Base-by-base conservation (phyloP, 352 stramenopile genomes). In the Globisporangium polare region DNA sequence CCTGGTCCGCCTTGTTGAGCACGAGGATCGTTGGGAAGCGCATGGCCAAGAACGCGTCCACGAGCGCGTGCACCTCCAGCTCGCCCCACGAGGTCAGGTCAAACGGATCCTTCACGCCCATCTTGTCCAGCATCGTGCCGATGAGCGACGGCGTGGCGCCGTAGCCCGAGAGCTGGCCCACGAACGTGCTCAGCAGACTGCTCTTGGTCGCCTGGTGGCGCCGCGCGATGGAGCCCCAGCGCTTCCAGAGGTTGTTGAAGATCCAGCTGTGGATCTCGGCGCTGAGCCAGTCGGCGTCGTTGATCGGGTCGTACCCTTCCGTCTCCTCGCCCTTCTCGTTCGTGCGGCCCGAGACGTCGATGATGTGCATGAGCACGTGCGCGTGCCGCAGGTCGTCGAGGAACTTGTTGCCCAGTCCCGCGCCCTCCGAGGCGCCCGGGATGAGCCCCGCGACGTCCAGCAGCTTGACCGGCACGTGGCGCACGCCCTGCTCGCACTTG, bases 351-450 rank as follows among this genome's bases (percentile, higher is more conserved):
- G 83, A 94, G 43, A 95, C 85, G 65, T 96, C 88, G 39, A 96
- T 89, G 67, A 96, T 96, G 69, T 96, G 88, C 77, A 96, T 88
- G 24, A 96, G 77, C 55, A 96, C 88, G 53, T 96, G 78, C 7
- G 88, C 88, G 54, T 95, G 86, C 10, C 88, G 86, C 43, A 96
- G 63, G 64, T 96, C 88, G 61, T 96, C 92, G 15, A 99, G 81
- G 74, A 99, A 99, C 71, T 99, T 96, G 78, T 99, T 99, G 18
- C 98, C 98, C 0, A 99, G 80, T 0, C 98, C 98, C 22, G 93
- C 90, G 27, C 95, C 95, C 39, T 98, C 81, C 1, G 86, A 97
- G 0, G 88, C 88, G 4, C 86, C 86, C 0, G 86, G 84, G 52
- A 95, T 92, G 7, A 95, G 63, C 0, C 86, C 86, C 0, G 86